Base-by-base conservation (phyloP, 2,329 filamentous ascomycete genomes). In the Aureobasidium namibiae region DNA sequence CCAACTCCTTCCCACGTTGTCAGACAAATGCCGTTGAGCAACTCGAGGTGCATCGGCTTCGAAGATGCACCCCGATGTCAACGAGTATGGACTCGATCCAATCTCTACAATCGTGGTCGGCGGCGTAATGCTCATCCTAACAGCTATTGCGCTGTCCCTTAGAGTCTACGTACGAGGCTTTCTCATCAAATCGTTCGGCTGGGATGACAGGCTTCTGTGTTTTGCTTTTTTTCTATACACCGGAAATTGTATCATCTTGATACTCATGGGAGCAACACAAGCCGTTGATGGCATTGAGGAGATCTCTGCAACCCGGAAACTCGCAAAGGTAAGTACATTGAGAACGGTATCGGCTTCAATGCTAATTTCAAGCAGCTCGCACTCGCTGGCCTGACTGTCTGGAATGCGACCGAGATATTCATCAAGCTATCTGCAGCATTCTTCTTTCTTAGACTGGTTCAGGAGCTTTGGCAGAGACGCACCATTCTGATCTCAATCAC, bases 401-500 rank as follows among this genome's bases (percentile, higher is more conserved):
- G 52, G 52, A 56, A 56, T 16, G 26, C 18, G 3, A 49, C 42
- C 2, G 41, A 59, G 10, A 78, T 75, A 61, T 62, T 71, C 10
- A 64, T 77, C 60, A 78, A 78, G 61, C 70, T 77, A 29, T 76
- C 75, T 2, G 64, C 78, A 7, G 73, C 70, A 11, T 63, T 78
- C 24, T 77, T 77, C 67, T 76, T 77, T 63, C 67, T 74, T 5
- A 73, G 76, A 3, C 72, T 77, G 44, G 68, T 76, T 14, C 67
- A 65, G 24, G 67, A 70, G 36, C 54, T 45, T 10, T 75, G 73
- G 71, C 75, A 78, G 29, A 63, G 63, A 24, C 64, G 65, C n/a
- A 59, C 61, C 38, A 63, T 66, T 11, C 61, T 73, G 38, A 56
- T 50, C 24, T 62, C 65, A 26, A 64, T 71, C 34, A 31, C 49